Evolutionary conservation across 768 basidiomycete species (phyloP).

Genomic region (Pisolithus albus): DNA sequence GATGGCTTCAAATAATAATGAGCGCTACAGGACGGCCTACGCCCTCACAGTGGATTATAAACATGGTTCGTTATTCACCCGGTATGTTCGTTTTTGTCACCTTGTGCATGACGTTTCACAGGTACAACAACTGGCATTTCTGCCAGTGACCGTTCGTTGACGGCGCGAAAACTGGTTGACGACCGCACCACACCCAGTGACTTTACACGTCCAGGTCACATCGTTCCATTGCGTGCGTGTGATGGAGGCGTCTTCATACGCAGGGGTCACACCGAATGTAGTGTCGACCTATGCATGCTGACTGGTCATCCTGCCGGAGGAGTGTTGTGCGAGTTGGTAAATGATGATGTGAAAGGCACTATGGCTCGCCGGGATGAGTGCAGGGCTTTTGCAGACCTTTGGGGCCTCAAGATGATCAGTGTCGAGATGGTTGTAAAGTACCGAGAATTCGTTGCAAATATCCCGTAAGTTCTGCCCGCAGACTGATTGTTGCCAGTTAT

Average conservation of each 20-base stretch:
- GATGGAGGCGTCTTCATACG: slow-evolving; percentile 81
- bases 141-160: slow-evolving; percentile 88
- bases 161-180: slow-evolving; percentile 76
- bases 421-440: slow-evolving; percentile 72
- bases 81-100: background rate
- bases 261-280: slow-evolving; percentile 90
- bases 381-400: slow-evolving; percentile 79
- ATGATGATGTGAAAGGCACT: slow-evolving; percentile 77
- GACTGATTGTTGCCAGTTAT: too few species aligned
- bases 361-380: slow-evolving; percentile 98
- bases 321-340: slow-evolving; percentile 91
- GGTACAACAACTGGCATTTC: slow-evolving; percentile 96
- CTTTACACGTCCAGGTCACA: slow-evolving; percentile 90
- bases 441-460: slow-evolving; percentile 6
- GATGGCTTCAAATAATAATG: slow-evolving; percentile 91
- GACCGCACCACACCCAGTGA: slow-evolving; percentile 49
- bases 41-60: slow-evolving; percentile 93
- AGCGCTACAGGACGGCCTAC: slow-evolving; percentile 90
- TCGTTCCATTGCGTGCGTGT: slow-evolving; percentile 87
- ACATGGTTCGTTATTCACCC: slow-evolving; percentile 46
- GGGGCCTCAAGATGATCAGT: slow-evolving; percentile 91
- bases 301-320: slow-evolving; percentile 59
- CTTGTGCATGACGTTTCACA: slow-evolving; percentile 19
- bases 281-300: slow-evolving; percentile 78
- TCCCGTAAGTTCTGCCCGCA: too few species aligned